Conservation (phyloP, 2,329 filamentous ascomycete species). For the Calonectria naviculata region DNA sequence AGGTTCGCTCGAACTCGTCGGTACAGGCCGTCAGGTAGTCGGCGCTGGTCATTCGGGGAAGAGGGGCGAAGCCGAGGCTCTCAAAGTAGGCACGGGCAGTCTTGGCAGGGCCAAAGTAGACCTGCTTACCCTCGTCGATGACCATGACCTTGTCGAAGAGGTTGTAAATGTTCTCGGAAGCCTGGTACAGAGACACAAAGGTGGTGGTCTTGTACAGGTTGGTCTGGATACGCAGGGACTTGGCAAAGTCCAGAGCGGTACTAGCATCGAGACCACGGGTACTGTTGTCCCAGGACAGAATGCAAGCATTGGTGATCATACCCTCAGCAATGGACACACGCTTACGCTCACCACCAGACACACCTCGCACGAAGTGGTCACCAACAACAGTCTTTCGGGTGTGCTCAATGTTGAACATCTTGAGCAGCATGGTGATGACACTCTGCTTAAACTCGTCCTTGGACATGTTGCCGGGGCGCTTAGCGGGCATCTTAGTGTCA, state of each 20-base stretch:
- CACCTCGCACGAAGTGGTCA: conserved; percentile 81
- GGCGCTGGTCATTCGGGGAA: conserved; percentile 82
- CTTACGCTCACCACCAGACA: conserved; percentile 79
- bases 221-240: conserved; percentile 81
- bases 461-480: conserved; percentile 78
- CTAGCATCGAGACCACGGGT: conserved; percentile 76
- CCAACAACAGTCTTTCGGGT: conserved; percentile 88
- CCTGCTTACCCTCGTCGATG: conserved; percentile 79
- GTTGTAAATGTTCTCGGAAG: conserved; percentile 82
- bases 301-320: conserved; percentile 78
- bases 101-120: conserved; percentile 77
- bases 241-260: conserved; percentile 74
- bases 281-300: conserved; percentile 82
- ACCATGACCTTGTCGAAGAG: conserved; percentile 88
- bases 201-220: conserved; percentile 87
- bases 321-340: conserved; percentile 83
- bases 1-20: conserved; percentile 85
- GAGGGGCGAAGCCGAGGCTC: conserved; percentile 77
- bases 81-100: conserved; percentile 83
- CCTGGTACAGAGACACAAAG: conserved; percentile 88
- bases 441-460: conserved; percentile 81
- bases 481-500: conserved; percentile 85
- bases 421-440: conserved; percentile 79
- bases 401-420: conserved; percentile 96
- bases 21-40: conserved; percentile 88